phyloP scores from a whole-genome alignment of 495 filamentous ascomycete genomes.

The Penicillium dipodomyicola region DNA sequence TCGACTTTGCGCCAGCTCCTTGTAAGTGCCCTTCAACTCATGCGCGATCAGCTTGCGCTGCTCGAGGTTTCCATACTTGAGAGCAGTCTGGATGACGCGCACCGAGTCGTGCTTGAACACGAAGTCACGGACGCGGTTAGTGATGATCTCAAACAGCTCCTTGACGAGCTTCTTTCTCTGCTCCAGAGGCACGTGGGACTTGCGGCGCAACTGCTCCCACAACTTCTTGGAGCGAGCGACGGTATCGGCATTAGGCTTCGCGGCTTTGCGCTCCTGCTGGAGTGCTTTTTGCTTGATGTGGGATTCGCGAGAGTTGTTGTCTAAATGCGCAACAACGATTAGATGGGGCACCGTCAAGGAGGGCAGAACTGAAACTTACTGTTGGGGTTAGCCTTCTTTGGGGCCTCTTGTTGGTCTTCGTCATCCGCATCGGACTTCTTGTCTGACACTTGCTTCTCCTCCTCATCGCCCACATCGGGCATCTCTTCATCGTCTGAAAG shows the following conservation, averaged over 20 bases:
- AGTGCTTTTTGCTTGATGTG: constrained; percentile 91
- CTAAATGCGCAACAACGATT: constrained; percentile 17
- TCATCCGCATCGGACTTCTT: constrained; percentile 12
- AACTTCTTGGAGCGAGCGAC: constrained; percentile 91
- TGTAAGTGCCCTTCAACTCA: constrained; percentile 84
- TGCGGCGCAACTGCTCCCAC: constrained; percentile 90
- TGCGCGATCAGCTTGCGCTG: constrained; percentile 82
- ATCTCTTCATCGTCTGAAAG: constrained; percentile 38
- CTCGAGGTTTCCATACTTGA: constrained; percentile 86
- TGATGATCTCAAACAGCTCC: constrained; percentile 88
- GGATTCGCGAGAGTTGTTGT: constrained; percentile 66
- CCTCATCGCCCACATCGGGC: constrained; percentile 32
- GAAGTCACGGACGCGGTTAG: constrained; percentile 85
- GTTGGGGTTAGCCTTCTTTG: constrained; percentile 27
- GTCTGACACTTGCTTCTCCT: constrained; percentile 24
- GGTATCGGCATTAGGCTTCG: constrained; percentile 86
- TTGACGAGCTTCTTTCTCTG: constrained; percentile 82
- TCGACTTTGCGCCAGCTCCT: constrained; percentile 80
- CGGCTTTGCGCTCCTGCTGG: constrained; percentile 81
- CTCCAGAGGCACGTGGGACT: constrained; percentile 82
- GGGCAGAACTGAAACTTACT: constrained; percentile 26
- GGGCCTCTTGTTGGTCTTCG: constrained; percentile 14
- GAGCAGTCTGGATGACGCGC: constrained; percentile 87
- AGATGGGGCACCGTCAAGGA: constrained; percentile 4
- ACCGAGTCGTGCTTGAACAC: constrained; percentile 98